Evolutionary conservation across 2,329 filamentous ascomycete species (phyloP).

Genomic region (Westerdykella aurantiaca): DNA sequence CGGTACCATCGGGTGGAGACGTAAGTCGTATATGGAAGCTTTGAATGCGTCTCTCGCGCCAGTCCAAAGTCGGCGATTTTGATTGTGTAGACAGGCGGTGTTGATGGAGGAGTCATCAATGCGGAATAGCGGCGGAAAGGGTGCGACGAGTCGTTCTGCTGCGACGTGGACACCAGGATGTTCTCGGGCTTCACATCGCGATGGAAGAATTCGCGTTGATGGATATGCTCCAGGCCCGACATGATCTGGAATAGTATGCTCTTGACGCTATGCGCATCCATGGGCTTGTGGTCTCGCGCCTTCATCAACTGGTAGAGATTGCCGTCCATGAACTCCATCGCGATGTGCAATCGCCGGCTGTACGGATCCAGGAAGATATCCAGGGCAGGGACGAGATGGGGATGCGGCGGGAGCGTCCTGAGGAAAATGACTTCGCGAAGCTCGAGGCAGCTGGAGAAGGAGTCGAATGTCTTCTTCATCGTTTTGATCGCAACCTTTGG

Average conservation of each 20-base stretch:
- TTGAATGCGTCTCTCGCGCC: constrained; percentile 94
- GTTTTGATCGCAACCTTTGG: constrained; percentile 93
- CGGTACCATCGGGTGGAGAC: constrained; percentile 96
- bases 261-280: constrained; percentile 89
- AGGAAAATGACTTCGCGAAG: constrained; percentile 96
- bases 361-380: constrained; percentile 98
- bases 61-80: constrained; percentile 98
- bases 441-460: constrained; percentile 82
- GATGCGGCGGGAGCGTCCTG: constrained; percentile 77
- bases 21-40: constrained; percentile 94
- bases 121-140: constrained; percentile 90
- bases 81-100: constrained; percentile 87
- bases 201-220: constrained; percentile 96
- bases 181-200: constrained; percentile 99
- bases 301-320: constrained; percentile 99
- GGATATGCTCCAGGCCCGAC: constrained; percentile 92
- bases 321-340: constrained; percentile 99
- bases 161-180: constrained; percentile 89
- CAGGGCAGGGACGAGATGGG: constrained; percentile 90
- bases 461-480: constrained; percentile 99
- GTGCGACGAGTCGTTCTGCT: constrained; percentile 71
- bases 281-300: constrained; percentile 86
- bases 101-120: constrained; percentile 89
- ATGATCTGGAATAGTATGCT: constrained; percentile 97
- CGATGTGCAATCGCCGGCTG: constrained; percentile 93